Conservation (phyloP, 2,329 filamentous ascomycete species). For the Zalaria obscura region DNA sequence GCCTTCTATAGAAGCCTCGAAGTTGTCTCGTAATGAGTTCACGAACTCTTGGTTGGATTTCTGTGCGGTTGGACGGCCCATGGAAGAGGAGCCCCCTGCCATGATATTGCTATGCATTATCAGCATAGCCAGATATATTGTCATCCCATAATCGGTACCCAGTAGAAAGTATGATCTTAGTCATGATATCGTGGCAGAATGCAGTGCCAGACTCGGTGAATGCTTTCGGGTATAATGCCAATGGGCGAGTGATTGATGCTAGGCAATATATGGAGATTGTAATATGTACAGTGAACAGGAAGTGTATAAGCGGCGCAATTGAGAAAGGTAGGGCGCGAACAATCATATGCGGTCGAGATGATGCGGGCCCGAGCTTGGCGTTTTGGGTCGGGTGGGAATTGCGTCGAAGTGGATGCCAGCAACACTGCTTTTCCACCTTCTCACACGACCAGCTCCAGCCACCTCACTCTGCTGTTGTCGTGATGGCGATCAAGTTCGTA, state of each 20-base stretch:
- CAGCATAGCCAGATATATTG: constrained; percentile 7
- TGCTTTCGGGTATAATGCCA: no score
- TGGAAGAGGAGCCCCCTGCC: constrained; percentile 67
- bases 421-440: neutral
- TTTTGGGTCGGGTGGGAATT: no score
- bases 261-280: no score
- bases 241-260: no score
- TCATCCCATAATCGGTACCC: constrained; percentile 43
- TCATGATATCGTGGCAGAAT: constrained; percentile 30
- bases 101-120: constrained; percentile 57
- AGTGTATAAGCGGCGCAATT: no score
- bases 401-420: no score
- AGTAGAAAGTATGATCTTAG: constrained; percentile 74
- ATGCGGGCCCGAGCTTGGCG: no score
- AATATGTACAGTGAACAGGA: no score
- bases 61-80: constrained; percentile 61
- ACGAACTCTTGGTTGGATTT: constrained; percentile 91
- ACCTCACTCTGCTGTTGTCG: constrained; percentile 4
- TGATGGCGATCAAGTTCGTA: constrained; percentile 42
- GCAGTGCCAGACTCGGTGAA: no score
- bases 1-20: constrained; percentile 25
- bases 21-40: constrained; percentile 74
- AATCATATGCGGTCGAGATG: no score
- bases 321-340: no score
- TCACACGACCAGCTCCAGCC: neutral